phyloP scores from a whole-genome alignment of 768 basidiomycete species.

The Auricularia cornea region DNA sequence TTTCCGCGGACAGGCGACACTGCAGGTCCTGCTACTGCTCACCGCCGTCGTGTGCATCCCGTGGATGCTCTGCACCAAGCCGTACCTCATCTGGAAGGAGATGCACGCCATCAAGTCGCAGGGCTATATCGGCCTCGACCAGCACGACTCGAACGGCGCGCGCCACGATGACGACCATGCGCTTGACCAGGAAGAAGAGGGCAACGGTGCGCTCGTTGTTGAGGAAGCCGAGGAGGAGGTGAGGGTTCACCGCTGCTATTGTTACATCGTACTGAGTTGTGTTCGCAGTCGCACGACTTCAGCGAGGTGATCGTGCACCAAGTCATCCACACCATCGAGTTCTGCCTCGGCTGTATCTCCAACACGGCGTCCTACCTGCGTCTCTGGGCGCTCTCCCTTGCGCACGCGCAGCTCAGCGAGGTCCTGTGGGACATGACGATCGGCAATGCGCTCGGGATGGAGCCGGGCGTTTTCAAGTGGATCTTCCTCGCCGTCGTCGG shows the following conservation, averaged over 20 bases:
- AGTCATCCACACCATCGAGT: constrained; percentile 98
- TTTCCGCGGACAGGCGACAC: constrained; percentile 77
- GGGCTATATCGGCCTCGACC: constrained; percentile 69
- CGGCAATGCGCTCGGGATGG: constrained; percentile 33
- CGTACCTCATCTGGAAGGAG: constrained; percentile 87
- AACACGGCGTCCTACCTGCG: constrained; percentile 92
- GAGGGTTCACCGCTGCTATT: constrained; percentile 24
- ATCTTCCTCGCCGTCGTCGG: constrained; percentile 41
- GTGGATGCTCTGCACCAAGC: constrained; percentile 88
- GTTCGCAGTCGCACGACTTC: constrained; percentile 82
- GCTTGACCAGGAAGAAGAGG: constrained; percentile 75
- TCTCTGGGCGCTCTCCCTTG: constrained; percentile 95
- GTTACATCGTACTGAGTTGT: constrained; percentile 8
- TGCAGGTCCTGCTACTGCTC: constrained; percentile 73
- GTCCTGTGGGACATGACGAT: constrained; percentile 89
- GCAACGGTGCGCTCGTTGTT: constrained; percentile 62
- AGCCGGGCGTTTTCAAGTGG: constrained; percentile 37
- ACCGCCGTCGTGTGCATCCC: constrained; percentile 85
- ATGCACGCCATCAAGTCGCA: constrained; percentile 73
- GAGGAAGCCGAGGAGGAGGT: constrained; percentile 66
- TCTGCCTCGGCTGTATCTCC: constrained; percentile 97
- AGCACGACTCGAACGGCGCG: constrained; percentile 39
- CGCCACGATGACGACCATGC: constrained; percentile 50
- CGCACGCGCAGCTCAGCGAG: constrained; percentile 94
- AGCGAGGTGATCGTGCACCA: constrained; percentile 95